Conservation (phyloP, 202 grass and related monocot species). For the Alloteropsis angusta region DNA sequence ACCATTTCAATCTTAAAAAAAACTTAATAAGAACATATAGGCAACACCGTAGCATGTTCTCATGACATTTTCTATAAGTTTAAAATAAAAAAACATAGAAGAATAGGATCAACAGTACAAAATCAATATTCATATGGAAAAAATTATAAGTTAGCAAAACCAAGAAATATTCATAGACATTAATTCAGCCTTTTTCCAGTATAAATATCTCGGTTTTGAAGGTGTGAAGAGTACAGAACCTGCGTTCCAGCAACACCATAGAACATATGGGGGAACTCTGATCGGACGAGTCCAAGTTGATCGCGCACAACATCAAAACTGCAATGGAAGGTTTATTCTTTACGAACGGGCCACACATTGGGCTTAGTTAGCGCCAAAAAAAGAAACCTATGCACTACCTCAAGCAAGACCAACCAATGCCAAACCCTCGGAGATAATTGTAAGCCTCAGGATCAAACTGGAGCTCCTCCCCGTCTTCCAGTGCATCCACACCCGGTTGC, state of each 20-base stretch:
- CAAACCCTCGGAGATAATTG: conserved; percentile 75
- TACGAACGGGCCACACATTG: neutral
- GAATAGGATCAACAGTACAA: neutral
- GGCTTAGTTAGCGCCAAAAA: neutral
- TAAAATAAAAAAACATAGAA: neutral
- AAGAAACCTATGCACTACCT: conserved; percentile 44
- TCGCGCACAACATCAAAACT: conserved; percentile 82
- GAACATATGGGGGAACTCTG: conserved; percentile 79
- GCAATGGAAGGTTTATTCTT: neutral
- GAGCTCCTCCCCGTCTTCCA: conserved; percentile 92
- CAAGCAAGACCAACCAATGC: conserved; percentile 81
- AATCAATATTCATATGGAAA: neutral
- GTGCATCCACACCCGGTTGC: conserved; percentile 70
- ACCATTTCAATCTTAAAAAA: neutral
- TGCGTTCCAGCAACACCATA: conserved; percentile 90
- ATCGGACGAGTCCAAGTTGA: conserved; percentile 67
- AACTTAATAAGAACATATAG: neutral
- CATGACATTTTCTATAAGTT: neutral
- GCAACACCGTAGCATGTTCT: neutral
- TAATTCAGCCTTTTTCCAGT: neutral
- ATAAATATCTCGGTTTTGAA: neutral
- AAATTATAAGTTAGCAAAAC: neutral
- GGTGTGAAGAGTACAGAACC: conserved; percentile 22
- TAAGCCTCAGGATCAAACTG: conserved; percentile 88
- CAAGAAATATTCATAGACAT: neutral